Evolutionary conservation across 345 rosid genomes (phyloP).

Genomic region (Boechera divaricarpa): DNA sequence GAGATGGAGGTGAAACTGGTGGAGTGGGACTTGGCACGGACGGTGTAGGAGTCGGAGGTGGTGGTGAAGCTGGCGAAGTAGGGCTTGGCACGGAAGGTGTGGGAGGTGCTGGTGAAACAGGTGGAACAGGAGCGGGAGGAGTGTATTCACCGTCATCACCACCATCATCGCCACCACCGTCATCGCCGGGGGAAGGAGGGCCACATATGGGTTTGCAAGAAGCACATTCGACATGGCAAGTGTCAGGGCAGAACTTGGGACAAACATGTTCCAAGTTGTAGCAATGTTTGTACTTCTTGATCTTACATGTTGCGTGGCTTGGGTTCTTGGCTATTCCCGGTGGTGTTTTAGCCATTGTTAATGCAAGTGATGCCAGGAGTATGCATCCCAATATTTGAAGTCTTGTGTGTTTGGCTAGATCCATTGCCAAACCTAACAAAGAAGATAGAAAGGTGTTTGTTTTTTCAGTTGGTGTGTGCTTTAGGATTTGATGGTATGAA

Average conservation of each 20-base stretch:
- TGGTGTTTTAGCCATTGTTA: conserved; percentile 48
- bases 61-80: conserved; percentile 3
- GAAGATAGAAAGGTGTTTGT: background rate
- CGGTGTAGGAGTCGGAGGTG: conserved; percentile 32
- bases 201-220: conserved; percentile 63
- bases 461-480: conserved; percentile 7
- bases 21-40: conserved; percentile 22
- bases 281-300: conserved; percentile 56
- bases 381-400: conserved; percentile 38
- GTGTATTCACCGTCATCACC: conserved; percentile 28
- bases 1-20: conserved; percentile 22
- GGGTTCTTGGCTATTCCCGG: conserved; percentile 63
- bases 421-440: conserved; percentile 37
- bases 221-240: conserved; percentile 56
- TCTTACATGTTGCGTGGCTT: conserved; percentile 54
- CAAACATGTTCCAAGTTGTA: conserved; percentile 58
- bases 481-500: conserved; percentile 13
- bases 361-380: conserved; percentile 46
- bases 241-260: conserved; percentile 58
- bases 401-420: conserved; percentile 40
- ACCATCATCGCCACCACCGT: conserved; percentile 8
- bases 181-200: conserved; percentile 36
- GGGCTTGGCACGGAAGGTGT: conserved; percentile 8
- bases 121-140: conserved; percentile 35
- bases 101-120: conserved; percentile 24